Base-by-base conservation (phyloP, 2,329 filamentous ascomycete genomes). In the Clarireedia hainanense region DNA sequence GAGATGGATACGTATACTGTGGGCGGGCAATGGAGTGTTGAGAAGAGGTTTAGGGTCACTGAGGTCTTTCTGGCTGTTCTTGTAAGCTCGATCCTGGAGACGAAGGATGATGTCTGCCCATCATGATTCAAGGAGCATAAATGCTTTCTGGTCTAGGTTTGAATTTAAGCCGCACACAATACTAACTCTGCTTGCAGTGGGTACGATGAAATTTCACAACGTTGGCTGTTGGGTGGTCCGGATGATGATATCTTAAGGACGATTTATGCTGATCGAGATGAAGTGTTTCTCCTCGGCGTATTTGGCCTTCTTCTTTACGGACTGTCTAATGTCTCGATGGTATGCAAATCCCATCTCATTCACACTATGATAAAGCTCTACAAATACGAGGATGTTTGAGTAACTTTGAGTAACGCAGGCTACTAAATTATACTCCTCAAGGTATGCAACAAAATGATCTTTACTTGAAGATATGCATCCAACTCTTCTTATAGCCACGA, bases 291-390 rank as follows among this genome's bases (percentile, higher is more conserved):
- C 86, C 57, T 88, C 86, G 20, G 88, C 85, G 53, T 89, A 90
- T 70, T 78, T 91, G 58, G 87, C 86, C 50, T 91, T 89, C 71
- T 88, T 89, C 74, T 91, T 91, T 69, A 88, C 86, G 56, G 88
- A 91, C 72, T 89, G 87, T 71, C 80, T 91, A 65, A 91, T 91
- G 87, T 90, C 86, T 59, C 77, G 88, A 72, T 91, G 88, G 86
- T 88, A 67, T 46, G 77, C 72, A 45, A 17, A 34, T 40, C 20
- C 12, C 34, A 46, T n/a, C 17, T 20, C 23, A 14, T 43, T 10
- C 37, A n/a, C 17, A 24, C n/a, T 15, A 12, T 45, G 17, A 6
- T 23, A 36, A 12, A 7, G 12, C 23, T 17, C 17, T 23, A 40
- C 24, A 30, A 9, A 51, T 37, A 34, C 34, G 53, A 20, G 9